Evolutionary conservation across 2,329 filamentous ascomycete genomes (phyloP), one percentile per base, ranked within the genome.

Genomic region (Aspergillus sp.): DNA sequence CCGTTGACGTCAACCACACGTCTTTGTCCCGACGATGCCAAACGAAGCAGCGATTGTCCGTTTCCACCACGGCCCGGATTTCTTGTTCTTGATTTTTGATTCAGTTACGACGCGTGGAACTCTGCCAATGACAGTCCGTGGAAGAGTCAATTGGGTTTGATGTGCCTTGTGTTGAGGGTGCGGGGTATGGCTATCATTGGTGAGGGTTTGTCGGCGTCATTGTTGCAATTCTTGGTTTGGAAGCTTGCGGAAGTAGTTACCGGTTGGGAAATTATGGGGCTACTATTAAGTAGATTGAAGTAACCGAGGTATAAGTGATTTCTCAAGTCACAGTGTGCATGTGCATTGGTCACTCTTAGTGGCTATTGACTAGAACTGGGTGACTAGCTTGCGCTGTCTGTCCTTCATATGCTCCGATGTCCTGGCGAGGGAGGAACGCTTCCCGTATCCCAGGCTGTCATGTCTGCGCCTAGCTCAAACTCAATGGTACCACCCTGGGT

Each of bases 371-470:
- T 36, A 36, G 11, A 13, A 36, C 11, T 36, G 32, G 19, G 39
- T 42, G 3, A 25, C 27, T 25, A 44, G 23, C n/a, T 13, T 8
- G 44, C 25, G 11, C 38, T 25, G 19, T 11, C 8, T 10, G 13
- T 15, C n/a, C 25, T 21, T 50, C 51, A 61, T 36, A 61, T 13
- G 21, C 54, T 23, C 23, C 64, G 54, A 73, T 80, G 74, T 23
- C 78, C 80, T 1, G 81, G 81, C 54, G 81, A 84, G 3, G 82
- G 83, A 8, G 82, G 82, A 19, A 81, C 74, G n/a, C 77, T 76
- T 0, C 81, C 82, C 4, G 71, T 78, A 64, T 85, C 83, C 82
- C 82, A 84, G 3, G 64, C 57, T 25, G 66, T 75, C 60, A 68
- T 68, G 27, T 81, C 72, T 2, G 67, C 48, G 0, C 68, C 71